phyloP scores from a whole-genome alignment of 2,329 filamentous ascomycete species.

The Xylariaceae sp. region DNA sequence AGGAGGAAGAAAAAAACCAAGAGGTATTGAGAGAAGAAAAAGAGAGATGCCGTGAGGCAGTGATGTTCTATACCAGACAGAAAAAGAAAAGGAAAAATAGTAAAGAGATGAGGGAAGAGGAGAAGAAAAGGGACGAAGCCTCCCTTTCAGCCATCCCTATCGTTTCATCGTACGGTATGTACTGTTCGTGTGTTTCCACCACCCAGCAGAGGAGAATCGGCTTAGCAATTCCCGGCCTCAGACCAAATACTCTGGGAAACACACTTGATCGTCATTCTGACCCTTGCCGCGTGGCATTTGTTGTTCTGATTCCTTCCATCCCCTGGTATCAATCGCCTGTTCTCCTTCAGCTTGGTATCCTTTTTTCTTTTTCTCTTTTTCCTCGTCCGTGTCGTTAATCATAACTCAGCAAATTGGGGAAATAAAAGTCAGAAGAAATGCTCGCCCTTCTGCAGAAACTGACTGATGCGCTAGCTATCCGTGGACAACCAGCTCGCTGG shows the following conservation, averaged over 20 bases:
- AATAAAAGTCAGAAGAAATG: background rate
- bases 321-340: background rate
- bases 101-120: background rate
- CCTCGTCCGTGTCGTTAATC: slow-evolving; percentile 19
- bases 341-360: background rate
- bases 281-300: slow-evolving; percentile 20
- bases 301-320: background rate
- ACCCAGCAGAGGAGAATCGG: background rate
- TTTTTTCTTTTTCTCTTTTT: background rate
- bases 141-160: slow-evolving; percentile 10
- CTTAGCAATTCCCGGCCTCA: background rate
- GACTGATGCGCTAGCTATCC: background rate
- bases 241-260: background rate
- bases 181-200: background rate
- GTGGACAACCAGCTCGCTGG: background rate
- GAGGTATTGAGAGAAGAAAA: slow-evolving; percentile 18
- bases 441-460: background rate
- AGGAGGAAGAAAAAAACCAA: slow-evolving; percentile 11
- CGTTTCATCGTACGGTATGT: background rate
- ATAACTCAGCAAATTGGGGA: slow-evolving; percentile 5
- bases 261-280: background rate
- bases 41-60: slow-evolving; percentile 34
- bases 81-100: background rate
- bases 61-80: slow-evolving; percentile 24
- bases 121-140: background rate